phyloP scores from a whole-genome alignment of 306 rosid species.

The Trichosanthes cucumerina region DNA sequence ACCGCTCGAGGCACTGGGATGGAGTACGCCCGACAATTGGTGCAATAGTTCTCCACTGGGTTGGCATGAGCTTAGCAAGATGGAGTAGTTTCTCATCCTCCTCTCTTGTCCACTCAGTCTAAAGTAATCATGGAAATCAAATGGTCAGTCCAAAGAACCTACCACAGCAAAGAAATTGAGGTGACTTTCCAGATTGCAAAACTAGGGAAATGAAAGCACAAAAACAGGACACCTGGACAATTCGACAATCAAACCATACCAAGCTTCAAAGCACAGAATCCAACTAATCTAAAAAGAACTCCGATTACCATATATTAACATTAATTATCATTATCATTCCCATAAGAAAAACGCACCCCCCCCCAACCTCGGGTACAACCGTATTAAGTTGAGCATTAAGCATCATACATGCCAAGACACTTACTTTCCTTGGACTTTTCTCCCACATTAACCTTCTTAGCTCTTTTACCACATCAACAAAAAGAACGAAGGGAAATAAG shows the following conservation, averaged over 20 bases:
- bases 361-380: neutral
- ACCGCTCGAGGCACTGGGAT: constrained; percentile 82
- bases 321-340: neutral
- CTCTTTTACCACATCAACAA: neutral
- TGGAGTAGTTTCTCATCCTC: constrained; percentile 92
- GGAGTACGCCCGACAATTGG: constrained; percentile 93
- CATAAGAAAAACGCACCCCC: neutral
- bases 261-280: neutral
- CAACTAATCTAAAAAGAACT: neutral
- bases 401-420: neutral
- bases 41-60: constrained; percentile 95
- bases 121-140: constrained; percentile 10
- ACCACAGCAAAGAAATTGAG: neutral
- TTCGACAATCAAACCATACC: neutral
- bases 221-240: neutral
- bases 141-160: constrained; percentile 10
- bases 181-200: neutral
- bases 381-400: too few species aligned
- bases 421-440: neutral
- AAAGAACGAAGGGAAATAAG: neutral
- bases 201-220: neutral
- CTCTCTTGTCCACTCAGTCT: constrained; percentile 97
- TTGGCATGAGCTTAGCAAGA: constrained; percentile 98
- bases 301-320: neutral
- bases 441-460: neutral